Conservation (phyloP, 2,329 filamentous ascomycete species). For the Fusarium tuaranense region DNA sequence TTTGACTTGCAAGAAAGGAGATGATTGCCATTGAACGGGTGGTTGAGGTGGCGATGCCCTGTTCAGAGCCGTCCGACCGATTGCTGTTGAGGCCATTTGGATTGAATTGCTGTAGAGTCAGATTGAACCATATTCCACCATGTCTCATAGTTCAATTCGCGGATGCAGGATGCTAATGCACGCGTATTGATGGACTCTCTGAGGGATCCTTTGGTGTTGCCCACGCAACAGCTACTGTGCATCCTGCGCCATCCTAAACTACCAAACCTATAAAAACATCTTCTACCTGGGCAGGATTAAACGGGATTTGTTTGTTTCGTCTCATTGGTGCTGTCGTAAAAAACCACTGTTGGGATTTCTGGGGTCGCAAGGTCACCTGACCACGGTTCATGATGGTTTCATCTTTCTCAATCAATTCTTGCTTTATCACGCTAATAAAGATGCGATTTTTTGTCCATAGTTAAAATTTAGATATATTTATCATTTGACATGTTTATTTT, state of each 20-base stretch:
- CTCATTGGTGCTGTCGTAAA: background rate
- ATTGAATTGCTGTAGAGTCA: too few relatives aligned
- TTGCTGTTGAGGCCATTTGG: background rate
- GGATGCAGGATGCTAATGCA: background rate
- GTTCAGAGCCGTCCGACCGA: background rate
- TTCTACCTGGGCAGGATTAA: background rate
- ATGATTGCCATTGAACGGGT: background rate
- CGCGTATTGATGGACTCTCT: background rate
- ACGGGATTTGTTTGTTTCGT: background rate
- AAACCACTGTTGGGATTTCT: background rate
- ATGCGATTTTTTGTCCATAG: too few relatives aligned
- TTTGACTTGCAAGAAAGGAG: background rate
- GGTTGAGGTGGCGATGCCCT: background rate
- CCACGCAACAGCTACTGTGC: background rate
- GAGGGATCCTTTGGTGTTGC: background rate
- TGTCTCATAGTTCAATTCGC: background rate
- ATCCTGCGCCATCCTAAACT: background rate
- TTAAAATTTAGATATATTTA: too few relatives aligned
- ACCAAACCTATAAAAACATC: background rate
- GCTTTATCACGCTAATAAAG: too few relatives aligned
- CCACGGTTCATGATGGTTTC: background rate
- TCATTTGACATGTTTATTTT: too few relatives aligned
- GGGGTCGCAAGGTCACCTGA: background rate
- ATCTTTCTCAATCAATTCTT: too few relatives aligned
- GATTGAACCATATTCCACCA: background rate